Evolutionary conservation across 306 rosid species (phyloP).

Genomic region (Malus sylvestris): DNA sequence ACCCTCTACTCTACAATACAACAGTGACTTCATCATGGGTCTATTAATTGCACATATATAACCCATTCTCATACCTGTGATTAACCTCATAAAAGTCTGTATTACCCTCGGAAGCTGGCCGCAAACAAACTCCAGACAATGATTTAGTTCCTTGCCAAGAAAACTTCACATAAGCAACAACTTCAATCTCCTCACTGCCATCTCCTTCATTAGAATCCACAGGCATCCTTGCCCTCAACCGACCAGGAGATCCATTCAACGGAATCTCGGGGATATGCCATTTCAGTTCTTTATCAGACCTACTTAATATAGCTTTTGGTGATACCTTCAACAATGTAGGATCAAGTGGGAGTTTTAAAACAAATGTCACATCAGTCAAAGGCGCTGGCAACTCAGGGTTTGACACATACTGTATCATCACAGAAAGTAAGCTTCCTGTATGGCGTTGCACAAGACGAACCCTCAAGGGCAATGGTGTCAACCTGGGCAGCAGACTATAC

Average conservation of each 20-base stretch:
- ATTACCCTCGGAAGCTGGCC: conserved; percentile 78
- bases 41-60: conserved; percentile 66
- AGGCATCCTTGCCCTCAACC: conserved; percentile 80
- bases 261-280: conserved; percentile 85
- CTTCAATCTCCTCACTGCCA: conserved; percentile 59
- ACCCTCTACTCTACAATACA: conserved; percentile 13
- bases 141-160: conserved; percentile 56
- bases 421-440: conserved; percentile 75
- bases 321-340: conserved; percentile 83
- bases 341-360: conserved; percentile 71
- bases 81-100: conserved; percentile 83
- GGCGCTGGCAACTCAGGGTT: conserved; percentile 75
- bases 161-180: conserved; percentile 65
- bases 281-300: conserved; percentile 74
- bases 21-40: conserved; percentile 23
- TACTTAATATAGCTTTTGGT: conserved; percentile 83
- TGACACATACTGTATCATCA: conserved; percentile 79
- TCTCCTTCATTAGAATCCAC: conserved; percentile 65
- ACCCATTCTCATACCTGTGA: conserved; percentile 72
- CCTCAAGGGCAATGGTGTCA: conserved; percentile 85
- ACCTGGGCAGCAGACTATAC: conserved; percentile 71
- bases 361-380: conserved; percentile 66
- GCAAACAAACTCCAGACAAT: conserved; percentile 66
- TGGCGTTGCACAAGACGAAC: conserved; percentile 80
- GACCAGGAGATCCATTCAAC: conserved; percentile 64